Evolutionary conservation across 306 rosid species (phyloP).

Genomic region (Vigna nakashimae): DNA sequence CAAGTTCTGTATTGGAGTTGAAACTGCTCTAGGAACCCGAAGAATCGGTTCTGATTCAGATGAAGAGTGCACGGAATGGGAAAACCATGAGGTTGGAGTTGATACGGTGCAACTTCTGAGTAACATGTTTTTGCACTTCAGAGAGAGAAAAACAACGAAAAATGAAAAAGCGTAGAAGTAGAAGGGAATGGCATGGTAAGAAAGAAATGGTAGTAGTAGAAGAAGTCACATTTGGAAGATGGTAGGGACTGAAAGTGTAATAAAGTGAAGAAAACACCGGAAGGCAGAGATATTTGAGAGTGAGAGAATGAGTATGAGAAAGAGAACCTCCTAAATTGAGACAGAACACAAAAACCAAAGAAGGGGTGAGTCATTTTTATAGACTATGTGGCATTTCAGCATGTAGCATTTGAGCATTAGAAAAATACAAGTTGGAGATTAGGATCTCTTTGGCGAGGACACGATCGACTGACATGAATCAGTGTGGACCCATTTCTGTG

Average conservation of each 20-base stretch:
- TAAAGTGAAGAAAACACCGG: background rate
- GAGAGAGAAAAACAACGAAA: background rate
- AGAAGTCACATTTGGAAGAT: background rate
- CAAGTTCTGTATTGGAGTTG: constrained; percentile 14
- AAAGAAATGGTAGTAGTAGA: background rate
- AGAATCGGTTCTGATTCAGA: background rate
- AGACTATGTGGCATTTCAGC: background rate
- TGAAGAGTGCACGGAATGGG: constrained; percentile 49
- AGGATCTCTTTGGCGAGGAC: background rate
- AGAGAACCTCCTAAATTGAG: background rate
- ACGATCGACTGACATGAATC: constrained; percentile 22
- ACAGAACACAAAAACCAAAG: background rate
- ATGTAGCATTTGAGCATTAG: background rate
- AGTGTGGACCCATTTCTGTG: constrained; percentile 16
- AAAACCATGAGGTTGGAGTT: constrained; percentile 58
- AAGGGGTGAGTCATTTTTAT: background rate
- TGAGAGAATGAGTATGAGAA: background rate
- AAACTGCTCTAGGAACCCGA: too few relatives aligned
- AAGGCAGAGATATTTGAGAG: constrained; percentile 6
- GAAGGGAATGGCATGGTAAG: background rate
- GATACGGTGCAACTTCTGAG: constrained; percentile 71
- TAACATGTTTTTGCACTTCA: constrained; percentile 55
- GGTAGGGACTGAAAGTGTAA: background rate
- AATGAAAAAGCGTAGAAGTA: background rate
- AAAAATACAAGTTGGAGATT: background rate